These are phyloP conservation scores for Penicillium hordei DNA, from an alignment of 2,329 filamentous ascomycete genomes.

Conservation along the genomic window DNA sequence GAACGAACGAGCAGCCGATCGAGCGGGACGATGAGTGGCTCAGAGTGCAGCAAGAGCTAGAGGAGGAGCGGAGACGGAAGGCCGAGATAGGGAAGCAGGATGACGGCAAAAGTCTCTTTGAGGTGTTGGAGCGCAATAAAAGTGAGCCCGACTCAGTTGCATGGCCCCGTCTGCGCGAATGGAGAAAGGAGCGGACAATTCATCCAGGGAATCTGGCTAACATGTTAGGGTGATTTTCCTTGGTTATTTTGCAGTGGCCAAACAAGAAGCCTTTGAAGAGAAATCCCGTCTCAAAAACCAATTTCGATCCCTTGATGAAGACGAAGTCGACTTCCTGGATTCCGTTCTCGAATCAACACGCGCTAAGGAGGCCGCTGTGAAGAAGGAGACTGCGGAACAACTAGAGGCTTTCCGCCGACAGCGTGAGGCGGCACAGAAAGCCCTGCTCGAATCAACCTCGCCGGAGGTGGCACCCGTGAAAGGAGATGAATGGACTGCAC, in stretches of 20 bases:
- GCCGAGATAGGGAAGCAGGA: conserved; percentile 54
- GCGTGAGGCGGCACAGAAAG: conserved; percentile 59
- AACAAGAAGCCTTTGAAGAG: conserved; percentile 55
- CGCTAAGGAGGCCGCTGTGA: conserved; percentile 57
- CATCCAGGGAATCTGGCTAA: conserved; percentile 32
- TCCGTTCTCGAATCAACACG: conserved; percentile 58
- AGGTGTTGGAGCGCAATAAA: conserved; percentile 52
- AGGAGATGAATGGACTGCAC: conserved; percentile 51
- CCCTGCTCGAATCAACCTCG: conserved; percentile 41
- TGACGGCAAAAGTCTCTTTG: conserved; percentile 51
- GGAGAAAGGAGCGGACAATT: neutral
- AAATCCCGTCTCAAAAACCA: conserved; percentile 52
- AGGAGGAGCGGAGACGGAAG: conserved; percentile 47
- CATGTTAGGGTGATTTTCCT: conserved; percentile 40
- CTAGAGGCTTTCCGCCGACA: conserved; percentile 59
- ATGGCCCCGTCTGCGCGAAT: neutral
- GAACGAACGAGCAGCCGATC: conserved; percentile 42
- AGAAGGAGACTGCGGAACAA: conserved; percentile 59
- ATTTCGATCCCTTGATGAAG: conserved; percentile 53
- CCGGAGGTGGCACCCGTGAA: conserved; percentile 35
- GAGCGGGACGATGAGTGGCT: conserved; percentile 47
- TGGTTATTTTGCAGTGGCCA: conserved; percentile 38
- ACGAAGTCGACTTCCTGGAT: conserved; percentile 55
- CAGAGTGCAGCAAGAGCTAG: conserved; percentile 46
- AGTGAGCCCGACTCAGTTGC: conserved; percentile 38